phyloP scores from a whole-genome alignment of 345 rosid genomes.

The Brassica incana region DNA sequence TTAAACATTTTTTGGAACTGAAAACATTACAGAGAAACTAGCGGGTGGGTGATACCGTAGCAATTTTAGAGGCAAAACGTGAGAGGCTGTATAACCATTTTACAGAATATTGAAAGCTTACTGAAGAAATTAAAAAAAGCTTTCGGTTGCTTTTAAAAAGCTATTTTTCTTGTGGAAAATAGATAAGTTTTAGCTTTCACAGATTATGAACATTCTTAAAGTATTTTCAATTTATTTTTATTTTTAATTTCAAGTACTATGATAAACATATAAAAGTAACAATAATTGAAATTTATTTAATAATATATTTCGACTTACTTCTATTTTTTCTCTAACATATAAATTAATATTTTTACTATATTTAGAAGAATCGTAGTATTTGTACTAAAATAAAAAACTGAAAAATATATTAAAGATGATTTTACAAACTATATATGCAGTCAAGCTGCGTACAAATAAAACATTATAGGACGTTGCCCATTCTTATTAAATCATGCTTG shows the following conservation, averaged over 20 bases:
- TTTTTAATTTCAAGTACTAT: background rate
- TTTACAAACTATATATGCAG: background rate
- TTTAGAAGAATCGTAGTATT: background rate
- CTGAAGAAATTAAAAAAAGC: background rate
- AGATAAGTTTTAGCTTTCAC: background rate
- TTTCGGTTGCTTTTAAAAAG: background rate
- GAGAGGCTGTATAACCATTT: background rate
- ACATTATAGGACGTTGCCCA: background rate
- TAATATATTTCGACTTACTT: background rate
- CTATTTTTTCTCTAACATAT: background rate
- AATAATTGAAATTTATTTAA: background rate
- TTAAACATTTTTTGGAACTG: background rate
- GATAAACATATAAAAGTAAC: background rate
- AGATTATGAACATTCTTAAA: background rate
- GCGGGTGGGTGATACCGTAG: background rate
- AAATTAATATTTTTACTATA: background rate
- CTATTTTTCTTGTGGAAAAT: background rate
- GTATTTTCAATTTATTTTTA: background rate
- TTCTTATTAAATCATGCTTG: background rate
- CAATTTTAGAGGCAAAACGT: background rate
- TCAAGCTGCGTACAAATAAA: background rate
- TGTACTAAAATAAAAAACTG: background rate
- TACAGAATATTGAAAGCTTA: background rate
- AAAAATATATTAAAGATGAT: background rate
- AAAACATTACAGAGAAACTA: background rate